Percentiles rank a stretch among this genome's conserved stretches.
Evolutionary conservation across 805 yeast genomes (phyloP).

Genomic region (Candida tibetensis): DNA sequence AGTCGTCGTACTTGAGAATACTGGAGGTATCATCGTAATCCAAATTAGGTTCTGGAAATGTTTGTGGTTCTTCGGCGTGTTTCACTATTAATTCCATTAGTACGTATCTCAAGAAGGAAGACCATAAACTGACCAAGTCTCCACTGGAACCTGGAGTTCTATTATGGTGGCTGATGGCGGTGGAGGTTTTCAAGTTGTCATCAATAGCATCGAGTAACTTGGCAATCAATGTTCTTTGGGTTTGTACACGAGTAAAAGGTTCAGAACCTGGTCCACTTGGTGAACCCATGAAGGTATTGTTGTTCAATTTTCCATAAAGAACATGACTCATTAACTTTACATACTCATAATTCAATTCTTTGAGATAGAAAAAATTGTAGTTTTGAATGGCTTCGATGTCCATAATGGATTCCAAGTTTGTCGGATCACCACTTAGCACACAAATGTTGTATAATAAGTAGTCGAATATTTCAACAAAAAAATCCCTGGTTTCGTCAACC

Average conservation of each 20-base stretch:
- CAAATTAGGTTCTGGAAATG: neutral
- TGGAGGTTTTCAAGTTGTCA: conserved; percentile 16
- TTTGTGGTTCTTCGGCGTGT: neutral
- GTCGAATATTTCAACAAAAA: conserved; percentile 23
- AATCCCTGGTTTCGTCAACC: conserved; percentile 10
- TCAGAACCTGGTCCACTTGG: no score
- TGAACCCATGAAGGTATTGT: no score
- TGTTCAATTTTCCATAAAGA: neutral
- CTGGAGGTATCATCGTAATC: conserved; percentile 5
- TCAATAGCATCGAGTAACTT: conserved; percentile 15
- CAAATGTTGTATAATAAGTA: conserved; percentile 19
- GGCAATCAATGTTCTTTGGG: conserved; percentile 13
- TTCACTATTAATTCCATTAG: conserved; percentile 14
- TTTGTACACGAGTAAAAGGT: neutral
- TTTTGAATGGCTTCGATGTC: conserved; percentile 9
- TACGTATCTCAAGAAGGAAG: conserved; percentile 15
- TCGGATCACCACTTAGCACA: conserved; percentile 9
- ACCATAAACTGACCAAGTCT: conserved; percentile 19
- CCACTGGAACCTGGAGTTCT: neutral
- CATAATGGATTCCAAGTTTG: conserved; percentile 3
- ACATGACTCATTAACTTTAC: conserved; percentile 5
- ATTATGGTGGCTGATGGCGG: conserved; percentile 2
- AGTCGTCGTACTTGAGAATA: conserved; percentile 4
- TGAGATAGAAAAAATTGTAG: conserved; percentile 19
- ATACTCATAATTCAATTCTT: conserved; percentile 17